Evolutionary conservation across 345 rosid genomes (phyloP).

Genomic region (Iberis pinnata): DNA sequence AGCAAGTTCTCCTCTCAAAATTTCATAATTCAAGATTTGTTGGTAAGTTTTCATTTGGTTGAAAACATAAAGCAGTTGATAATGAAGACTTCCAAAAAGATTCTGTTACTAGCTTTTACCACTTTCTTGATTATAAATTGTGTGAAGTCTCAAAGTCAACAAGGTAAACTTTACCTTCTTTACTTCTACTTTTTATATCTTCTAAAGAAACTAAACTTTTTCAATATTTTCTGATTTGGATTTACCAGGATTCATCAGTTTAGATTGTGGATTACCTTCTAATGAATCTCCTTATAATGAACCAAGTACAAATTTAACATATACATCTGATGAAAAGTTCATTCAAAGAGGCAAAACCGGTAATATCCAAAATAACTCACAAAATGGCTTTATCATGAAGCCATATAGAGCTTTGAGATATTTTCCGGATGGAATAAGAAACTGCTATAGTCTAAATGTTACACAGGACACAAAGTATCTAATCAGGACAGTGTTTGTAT

Average conservation of each 20-base stretch:
- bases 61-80: neutral
- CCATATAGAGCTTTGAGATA: slow-evolving; percentile 18
- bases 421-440: slow-evolving; percentile 33
- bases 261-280: slow-evolving; percentile 38
- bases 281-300: slow-evolving; percentile 24
- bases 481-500: slow-evolving; percentile 27
- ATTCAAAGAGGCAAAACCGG: slow-evolving; percentile 25
- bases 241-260: slow-evolving; percentile 36
- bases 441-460: slow-evolving; percentile 31
- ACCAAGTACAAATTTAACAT: slow-evolving; percentile 15
- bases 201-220: no score
- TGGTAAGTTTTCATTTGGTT: neutral
- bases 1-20: no score
- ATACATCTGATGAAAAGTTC: slow-evolving; percentile 30
- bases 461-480: slow-evolving; percentile 25
- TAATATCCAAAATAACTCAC: neutral
- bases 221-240: neutral
- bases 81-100: slow-evolving; percentile 6
- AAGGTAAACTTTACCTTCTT: slow-evolving; percentile 14
- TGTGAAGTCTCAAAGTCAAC: slow-evolving; percentile 20
- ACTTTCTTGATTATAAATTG: slow-evolving; percentile 4
- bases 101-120: neutral
- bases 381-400: neutral
- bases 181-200: neutral
- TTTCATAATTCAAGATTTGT: no score